Base-by-base conservation (phyloP, 805 yeast species). In the Hanseniaspora occidentalis region DNA sequence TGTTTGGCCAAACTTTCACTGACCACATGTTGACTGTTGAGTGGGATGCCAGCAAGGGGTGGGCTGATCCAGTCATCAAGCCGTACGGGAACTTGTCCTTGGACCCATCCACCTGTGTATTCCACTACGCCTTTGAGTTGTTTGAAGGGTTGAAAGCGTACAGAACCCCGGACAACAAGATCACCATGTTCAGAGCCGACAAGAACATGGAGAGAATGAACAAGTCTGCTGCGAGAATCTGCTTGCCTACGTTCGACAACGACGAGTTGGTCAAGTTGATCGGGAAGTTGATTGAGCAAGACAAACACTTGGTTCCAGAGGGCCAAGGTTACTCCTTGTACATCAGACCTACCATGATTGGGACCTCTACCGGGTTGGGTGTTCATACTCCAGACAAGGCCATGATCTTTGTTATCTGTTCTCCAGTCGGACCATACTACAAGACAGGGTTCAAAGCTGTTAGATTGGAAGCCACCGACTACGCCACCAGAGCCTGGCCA, bases 401-500 rank as follows among this genome's bases (percentile, higher is more conserved):
- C 10, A 67, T 84, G 45, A 65, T 89, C 48, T 92, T 66, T 58
- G 85, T 88, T 36, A 88, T 89, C 60, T 81, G 89, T 35, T 84
- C 95, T 14, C 97, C 97, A 22, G 97, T 89, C 23, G 97, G 97
- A 38, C 96, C 97, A 20, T 92, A 89, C 73, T 85, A 82, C 66
- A 72, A 81, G 54, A 82, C 95, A 16, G 96, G 97, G 16, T 89
- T 89, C 77, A 86, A 88, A 66, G 96, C 97, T 33, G 95, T 92
- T 41, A 71, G 75, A 46, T 72, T 92, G 48, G 96, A 89, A 66
- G 96, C 97, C 50, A 88, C 96, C 26, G 95, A 85, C 58, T 78
- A 84, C 52, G 95, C 95, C 38, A 88, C 88, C 25, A 83, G 98
- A 69, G 97, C 98, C 23, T 89, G 97, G 97, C 97, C 97, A 58